Percentiles rank a stretch among this genome's conserved stretches.
phyloP scores from a whole-genome alignment of 2,329 filamentous ascomycete species.

The Fusarium nelsonii region DNA sequence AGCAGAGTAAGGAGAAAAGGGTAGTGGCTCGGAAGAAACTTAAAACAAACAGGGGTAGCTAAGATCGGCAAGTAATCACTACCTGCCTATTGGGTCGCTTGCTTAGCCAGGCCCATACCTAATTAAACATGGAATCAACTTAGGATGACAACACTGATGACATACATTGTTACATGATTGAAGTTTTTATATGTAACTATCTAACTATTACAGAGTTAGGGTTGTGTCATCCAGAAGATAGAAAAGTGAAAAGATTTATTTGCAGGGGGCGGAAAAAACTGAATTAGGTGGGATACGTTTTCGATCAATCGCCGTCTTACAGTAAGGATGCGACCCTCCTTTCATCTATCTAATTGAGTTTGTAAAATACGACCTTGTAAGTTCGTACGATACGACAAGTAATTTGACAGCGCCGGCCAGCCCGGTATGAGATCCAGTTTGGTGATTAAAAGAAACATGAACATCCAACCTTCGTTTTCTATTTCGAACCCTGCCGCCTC shows the following conservation, averaged over 20 bases:
- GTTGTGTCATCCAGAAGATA: too few species aligned
- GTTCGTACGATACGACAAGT: neutral
- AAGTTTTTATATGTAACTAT: neutral
- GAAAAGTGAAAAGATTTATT: too few species aligned
- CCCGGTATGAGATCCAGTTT: neutral
- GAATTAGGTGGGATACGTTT: fast-evolving
- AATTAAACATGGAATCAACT: too few species aligned
- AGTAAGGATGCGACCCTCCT: neutral
- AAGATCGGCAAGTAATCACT: too few species aligned
- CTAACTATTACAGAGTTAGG: too few species aligned
- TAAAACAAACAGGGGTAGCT: neutral
- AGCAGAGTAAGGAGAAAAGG: too few species aligned
- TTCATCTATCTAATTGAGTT: neutral
- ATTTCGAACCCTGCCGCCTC: too few species aligned
- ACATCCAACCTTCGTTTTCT: fast-evolving
- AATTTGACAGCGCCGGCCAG: neutral
- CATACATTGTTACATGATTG: too few species aligned
- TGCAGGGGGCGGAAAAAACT: neutral
- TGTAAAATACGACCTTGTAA: neutral
- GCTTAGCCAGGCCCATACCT: too few species aligned
- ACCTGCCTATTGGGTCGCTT: too few species aligned
- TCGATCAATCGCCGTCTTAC: neutral
- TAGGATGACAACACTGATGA: too few species aligned
- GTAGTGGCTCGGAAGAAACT: neutral
- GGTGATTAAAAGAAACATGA: neutral